A percentile compares a stretch with the other conserved stretches of the same genome.
Evolutionary conservation across 1,284 basidiomycete genomes (phyloP).

Genomic region (Papiliotrema flavescens): DNA sequence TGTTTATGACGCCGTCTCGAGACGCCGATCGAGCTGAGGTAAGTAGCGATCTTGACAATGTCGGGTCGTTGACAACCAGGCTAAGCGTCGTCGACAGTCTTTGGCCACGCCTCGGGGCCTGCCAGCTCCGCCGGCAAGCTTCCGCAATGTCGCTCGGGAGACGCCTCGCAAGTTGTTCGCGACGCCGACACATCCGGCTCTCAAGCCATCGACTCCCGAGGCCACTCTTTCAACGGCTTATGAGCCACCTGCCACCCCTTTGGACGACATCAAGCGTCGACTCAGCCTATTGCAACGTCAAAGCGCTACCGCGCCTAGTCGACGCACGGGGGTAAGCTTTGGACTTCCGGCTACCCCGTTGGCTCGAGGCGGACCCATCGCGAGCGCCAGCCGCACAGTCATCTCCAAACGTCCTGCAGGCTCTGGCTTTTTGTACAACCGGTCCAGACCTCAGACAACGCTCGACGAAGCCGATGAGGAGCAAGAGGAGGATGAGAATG

Average conservation of each 20-base stretch:
- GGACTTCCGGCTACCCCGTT: constrained; percentile 30
- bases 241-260: constrained; percentile 12
- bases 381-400: constrained; percentile 17
- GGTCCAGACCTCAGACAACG: not conserved
- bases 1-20: constrained; percentile 7
- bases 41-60: not conserved
- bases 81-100: constrained; percentile 15
- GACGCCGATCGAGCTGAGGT: not conserved
- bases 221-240: not conserved
- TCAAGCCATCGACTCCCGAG: constrained; percentile 11
- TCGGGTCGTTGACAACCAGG: not conserved
- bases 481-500: not conserved
- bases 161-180: constrained; percentile 10
- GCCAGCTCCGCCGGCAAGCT: constrained; percentile 29
- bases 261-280: constrained; percentile 31
- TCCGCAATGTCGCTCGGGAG: constrained; percentile 28
- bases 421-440: not conserved
- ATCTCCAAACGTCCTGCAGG: not conserved
- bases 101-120: constrained; percentile 36
- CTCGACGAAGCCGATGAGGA: not conserved
- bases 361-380: constrained; percentile 1
- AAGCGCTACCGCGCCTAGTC: not conserved
- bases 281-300: constrained; percentile 26
- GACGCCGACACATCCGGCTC: constrained; percentile 32
- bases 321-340: constrained; percentile 36